Evolutionary conservation across 1,139 yeast species (phyloP).

Genomic region (Hyphopichia burtonii): DNA sequence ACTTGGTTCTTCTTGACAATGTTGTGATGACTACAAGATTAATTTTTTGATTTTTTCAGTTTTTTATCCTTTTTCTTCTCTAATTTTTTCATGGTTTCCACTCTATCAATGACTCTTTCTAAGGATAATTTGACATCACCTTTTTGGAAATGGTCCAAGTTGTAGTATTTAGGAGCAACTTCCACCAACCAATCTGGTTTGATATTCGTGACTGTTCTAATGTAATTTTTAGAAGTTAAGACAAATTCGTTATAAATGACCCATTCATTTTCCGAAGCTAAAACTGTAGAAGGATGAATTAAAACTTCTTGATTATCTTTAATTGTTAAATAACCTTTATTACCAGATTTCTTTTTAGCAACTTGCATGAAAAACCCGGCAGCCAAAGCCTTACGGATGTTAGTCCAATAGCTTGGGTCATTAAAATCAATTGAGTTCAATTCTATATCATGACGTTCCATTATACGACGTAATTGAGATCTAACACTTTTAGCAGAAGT

Average conservation of each 20-base stretch:
- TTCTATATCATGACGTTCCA: constrained; percentile 79
- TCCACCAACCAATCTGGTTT: constrained; percentile 92
- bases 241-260: constrained; percentile 94
- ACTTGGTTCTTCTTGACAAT: too few relatives aligned
- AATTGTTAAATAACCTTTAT: constrained; percentile 76
- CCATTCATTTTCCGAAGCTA: constrained; percentile 87
- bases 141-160: constrained; percentile 68
- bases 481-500: constrained; percentile 84
- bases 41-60: constrained; percentile 1
- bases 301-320: constrained; percentile 96
- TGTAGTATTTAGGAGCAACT: constrained; percentile 82
- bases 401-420: constrained; percentile 64
- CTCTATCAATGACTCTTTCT: constrained; percentile 61
- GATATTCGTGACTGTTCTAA: constrained; percentile 89
- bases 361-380: constrained; percentile 99
- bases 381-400: constrained; percentile 80
- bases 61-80: constrained; percentile 20
- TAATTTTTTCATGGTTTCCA: constrained; percentile 40
- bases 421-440: constrained; percentile 70
- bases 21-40: too few relatives aligned
- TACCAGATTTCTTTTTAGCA: constrained; percentile 79
- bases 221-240: constrained; percentile 87
- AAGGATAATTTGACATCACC: constrained; percentile 83
- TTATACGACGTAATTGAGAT: constrained; percentile 74
- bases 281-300: constrained; percentile 89